Base-by-base conservation (phyloP, 73 alveolate species). In the Paramecium tetraurelia region DNA sequence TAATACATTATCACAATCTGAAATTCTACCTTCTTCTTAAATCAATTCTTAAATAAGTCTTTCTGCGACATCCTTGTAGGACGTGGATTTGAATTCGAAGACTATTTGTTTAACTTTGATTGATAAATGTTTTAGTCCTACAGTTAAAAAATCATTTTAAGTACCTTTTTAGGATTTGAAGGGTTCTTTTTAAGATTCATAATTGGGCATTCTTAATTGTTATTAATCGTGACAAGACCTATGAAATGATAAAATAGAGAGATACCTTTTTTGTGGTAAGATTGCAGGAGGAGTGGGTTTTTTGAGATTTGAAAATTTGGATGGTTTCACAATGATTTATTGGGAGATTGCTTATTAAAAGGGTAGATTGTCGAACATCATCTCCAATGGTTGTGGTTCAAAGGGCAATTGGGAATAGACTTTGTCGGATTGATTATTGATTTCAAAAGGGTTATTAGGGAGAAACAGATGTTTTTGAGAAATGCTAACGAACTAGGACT, bases 41-140 rank as follows among this genome's bases (percentile, higher is more conserved):
- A 50, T 18, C 24, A 86, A 69, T 44, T 92, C 96, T 48, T 84
- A 92, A 85, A 57, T 63, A 72, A 96, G 92, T 59, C 92, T 71
- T 58, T 96, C 96, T 3, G 98, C 98, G 20, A 96, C 99, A 36
- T 96, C 98, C 80, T 96, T 93, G 53, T 95, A 95, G 22, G 99
- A 89, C 2, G 98, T 93, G 33, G 92, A 40, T 69, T 92, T 63
- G 40, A 86, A 70, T 48, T 92, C 71, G 4, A 86, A 89, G 12
- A 96, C 98, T 10, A 96, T 92, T 41, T 96, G 95, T 44, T 93
- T 87, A 35, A 96, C 99, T 80, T 94, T 93, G 43, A 95, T 94
- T 93, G 97, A 93, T 16, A 96, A 85, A 20, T 85, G 92, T 63
- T 95, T 94, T 33, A 96, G 93, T 16, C 99, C 98, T 94, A 22